phyloP scores from a whole-genome alignment of 768 basidiomycete species.

The Russula earlei region DNA sequence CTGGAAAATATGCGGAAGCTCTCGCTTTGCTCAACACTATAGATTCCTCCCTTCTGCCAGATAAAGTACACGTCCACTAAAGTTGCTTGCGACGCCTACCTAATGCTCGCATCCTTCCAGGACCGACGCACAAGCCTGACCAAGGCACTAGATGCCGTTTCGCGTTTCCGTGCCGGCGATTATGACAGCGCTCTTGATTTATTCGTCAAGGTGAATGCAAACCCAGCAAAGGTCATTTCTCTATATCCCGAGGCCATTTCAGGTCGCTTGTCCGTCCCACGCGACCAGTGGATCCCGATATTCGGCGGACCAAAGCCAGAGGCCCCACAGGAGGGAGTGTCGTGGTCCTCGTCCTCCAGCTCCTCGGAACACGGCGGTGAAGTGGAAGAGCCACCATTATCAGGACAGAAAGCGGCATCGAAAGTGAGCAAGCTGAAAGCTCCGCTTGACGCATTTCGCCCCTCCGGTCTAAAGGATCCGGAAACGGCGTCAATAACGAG shows the following conservation, averaged over 20 bases:
- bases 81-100: too few species aligned
- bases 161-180: constrained; percentile 57
- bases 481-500: constrained; percentile 45
- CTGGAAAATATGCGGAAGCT: constrained; percentile 65
- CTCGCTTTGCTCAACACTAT: constrained; percentile 67
- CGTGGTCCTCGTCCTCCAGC: neutral
- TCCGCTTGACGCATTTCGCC: constrained; percentile 45
- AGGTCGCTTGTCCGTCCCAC: constrained; percentile 63
- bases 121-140: constrained; percentile 48
- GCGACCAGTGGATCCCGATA: constrained; percentile 65
- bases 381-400: neutral
- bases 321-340: constrained; percentile 22
- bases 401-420: constrained; percentile 1
- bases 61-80: constrained; percentile 42
- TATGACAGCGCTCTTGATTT: constrained; percentile 78
- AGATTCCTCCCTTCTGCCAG: constrained; percentile 46
- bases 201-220: constrained; percentile 81
- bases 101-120: constrained; percentile 27
- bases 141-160: constrained; percentile 67
- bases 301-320: constrained; percentile 62
- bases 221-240: constrained; percentile 89
- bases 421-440: constrained; percentile 45
- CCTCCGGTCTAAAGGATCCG: constrained; percentile 44
- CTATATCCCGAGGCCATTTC: constrained; percentile 77
- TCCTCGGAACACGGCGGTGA: constrained; percentile 9